A percentile compares a stretch with the other conserved stretches of the same genome.
Conservation (phyloP, 306 rosid genomes). For the Vigna unguiculata region DNA sequence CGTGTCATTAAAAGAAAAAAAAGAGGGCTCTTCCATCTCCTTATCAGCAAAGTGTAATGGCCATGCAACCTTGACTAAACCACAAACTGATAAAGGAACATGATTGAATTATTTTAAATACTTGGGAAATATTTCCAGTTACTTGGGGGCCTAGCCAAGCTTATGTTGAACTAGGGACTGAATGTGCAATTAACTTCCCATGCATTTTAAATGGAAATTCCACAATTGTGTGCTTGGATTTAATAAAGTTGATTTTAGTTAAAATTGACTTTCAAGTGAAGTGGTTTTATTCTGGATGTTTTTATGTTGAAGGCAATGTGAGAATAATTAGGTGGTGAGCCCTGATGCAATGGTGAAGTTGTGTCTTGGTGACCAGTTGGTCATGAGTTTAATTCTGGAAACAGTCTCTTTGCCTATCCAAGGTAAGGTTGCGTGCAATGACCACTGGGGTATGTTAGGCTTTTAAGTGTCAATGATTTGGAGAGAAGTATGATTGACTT, state of each 20-base stretch:
- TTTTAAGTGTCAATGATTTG: neutral
- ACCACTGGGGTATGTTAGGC: too few relatives aligned
- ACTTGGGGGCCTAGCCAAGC: neutral
- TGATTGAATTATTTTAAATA: slow-evolving; percentile 26
- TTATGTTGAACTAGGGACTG: slow-evolving; percentile 12
- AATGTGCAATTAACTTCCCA: too few relatives aligned
- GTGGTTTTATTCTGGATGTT: neutral
- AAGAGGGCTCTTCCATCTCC: neutral
- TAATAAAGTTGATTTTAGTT: neutral
- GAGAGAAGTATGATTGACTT: neutral
- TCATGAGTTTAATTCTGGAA: too few relatives aligned
- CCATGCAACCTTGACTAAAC: slow-evolving; percentile 26
- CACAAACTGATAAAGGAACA: slow-evolving; percentile 1
- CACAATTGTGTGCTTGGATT: neutral
- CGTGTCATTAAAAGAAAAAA: too few relatives aligned
- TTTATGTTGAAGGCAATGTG: neutral
- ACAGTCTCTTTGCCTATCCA: too few relatives aligned
- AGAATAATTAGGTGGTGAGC: neutral
- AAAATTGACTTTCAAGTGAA: neutral
- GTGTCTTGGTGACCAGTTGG: too few relatives aligned
- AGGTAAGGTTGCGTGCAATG: too few relatives aligned
- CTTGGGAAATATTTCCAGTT: slow-evolving; percentile 1
- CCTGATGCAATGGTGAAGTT: too few relatives aligned
- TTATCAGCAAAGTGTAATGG: neutral
- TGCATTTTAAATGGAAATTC: slow-evolving; percentile 4